phyloP scores from a whole-genome alignment of 1,284 basidiomycete genomes.

The Pterulicium gracile region DNA sequence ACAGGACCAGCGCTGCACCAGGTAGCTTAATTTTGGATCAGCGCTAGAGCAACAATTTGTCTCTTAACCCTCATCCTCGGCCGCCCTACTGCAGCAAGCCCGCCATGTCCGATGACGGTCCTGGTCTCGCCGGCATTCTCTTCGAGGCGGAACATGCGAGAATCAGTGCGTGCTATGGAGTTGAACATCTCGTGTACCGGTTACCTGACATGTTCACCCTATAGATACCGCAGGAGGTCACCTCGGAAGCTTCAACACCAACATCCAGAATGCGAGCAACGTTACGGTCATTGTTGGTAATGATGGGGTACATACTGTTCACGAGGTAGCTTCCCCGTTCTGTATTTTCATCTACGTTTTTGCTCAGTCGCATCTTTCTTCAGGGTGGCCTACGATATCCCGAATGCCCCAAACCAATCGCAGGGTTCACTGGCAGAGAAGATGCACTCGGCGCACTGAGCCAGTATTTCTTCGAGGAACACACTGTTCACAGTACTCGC shows the following conservation, averaged over 20 bases:
- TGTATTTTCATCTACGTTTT: too few species aligned
- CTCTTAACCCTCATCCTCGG: too few species aligned
- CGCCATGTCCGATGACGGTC: too few species aligned
- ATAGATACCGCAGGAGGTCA: neutral
- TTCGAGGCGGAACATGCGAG: neutral
- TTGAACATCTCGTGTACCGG: neutral
- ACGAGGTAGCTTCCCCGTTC: too few species aligned
- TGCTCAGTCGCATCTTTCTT: too few species aligned
- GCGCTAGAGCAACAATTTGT: too few species aligned
- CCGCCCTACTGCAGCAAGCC: too few species aligned
- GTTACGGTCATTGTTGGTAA: neutral
- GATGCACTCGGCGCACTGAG: neutral
- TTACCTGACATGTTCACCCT: neutral
- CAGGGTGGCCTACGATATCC: neutral
- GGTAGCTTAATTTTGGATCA: too few species aligned
- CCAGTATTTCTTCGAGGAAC: neutral
- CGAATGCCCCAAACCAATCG: neutral
- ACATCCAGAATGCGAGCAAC: neutral
- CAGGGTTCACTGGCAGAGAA: neutral
- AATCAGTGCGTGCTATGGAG: neutral
- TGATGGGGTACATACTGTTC: too few species aligned
- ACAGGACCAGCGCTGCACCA: too few species aligned
- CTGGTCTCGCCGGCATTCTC: neutral
- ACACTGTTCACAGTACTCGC: neutral
- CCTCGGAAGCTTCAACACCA: neutral